phyloP scores from a whole-genome alignment of 441 rosid genomes.

The Populus hybrid region DNA sequence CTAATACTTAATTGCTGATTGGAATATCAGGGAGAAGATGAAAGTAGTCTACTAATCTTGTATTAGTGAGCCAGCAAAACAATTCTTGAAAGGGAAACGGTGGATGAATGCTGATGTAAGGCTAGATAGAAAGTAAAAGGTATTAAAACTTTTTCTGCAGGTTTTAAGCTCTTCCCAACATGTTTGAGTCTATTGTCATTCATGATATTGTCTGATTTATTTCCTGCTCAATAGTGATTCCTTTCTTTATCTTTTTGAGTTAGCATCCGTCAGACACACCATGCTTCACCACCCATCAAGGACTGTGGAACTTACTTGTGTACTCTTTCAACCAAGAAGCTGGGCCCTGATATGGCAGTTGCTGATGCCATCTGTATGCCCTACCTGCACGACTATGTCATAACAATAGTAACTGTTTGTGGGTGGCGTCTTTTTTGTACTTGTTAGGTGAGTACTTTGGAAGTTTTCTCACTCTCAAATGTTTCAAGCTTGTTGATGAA shows the following conservation, averaged over 20 bases:
- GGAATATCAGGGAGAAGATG: slow-evolving; percentile 57
- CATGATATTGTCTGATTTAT: slow-evolving; percentile 12
- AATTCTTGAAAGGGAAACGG: slow-evolving; percentile 40
- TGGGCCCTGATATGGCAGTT: slow-evolving; percentile 35
- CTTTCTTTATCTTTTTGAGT: slow-evolving; percentile 17
- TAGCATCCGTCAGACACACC: no score
- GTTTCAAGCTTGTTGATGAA: background rate
- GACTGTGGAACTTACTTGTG: slow-evolving; percentile 60
- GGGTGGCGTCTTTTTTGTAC: slow-evolving; percentile 2
- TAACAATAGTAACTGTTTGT: slow-evolving; percentile 9
- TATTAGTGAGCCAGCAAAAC: slow-evolving; percentile 36
- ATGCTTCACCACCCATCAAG: no score
- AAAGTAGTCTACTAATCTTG: slow-evolving; percentile 38
- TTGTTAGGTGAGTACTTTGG: background rate
- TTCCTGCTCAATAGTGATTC: slow-evolving; percentile 8
- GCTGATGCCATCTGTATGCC: slow-evolving; percentile 43
- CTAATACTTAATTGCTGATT: slow-evolving; percentile 21
- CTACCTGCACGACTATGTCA: slow-evolving; percentile 17
- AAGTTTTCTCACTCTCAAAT: background rate
- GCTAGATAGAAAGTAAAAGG: slow-evolving; percentile 29
- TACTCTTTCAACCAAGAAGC: slow-evolving; percentile 40
- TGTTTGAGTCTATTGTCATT: background rate
- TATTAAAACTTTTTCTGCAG: slow-evolving; percentile 26
- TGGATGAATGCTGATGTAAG: slow-evolving; percentile 23
- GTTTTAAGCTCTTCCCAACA: slow-evolving; percentile 8